phyloP scores from a whole-genome alignment of 495 filamentous ascomycete genomes.

The Neurospora tetrasperma region DNA sequence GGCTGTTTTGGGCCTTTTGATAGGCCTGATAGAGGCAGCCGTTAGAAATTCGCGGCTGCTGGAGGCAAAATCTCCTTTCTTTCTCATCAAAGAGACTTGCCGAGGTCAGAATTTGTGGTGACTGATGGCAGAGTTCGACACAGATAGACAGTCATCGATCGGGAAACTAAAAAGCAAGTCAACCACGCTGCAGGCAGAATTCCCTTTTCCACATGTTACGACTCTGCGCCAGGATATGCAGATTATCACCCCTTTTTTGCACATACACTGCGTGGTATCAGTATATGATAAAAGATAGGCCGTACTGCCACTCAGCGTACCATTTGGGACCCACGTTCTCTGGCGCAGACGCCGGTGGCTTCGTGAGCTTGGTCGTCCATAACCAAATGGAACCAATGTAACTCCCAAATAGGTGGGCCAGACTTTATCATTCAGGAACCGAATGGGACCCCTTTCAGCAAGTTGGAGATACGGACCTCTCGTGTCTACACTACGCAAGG shows the following conservation, averaged over 20 bases:
- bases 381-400: not conserved
- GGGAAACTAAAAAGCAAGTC: not conserved
- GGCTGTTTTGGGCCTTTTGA: not conserved
- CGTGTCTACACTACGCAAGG: not conserved
- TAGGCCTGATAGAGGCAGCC: not conserved
- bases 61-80: not conserved
- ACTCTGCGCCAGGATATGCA: not conserved
- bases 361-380: not conserved
- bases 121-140: not conserved
- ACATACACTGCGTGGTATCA: not conserved
- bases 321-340: not conserved
- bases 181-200: not conserved
- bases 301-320: not conserved
- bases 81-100: not conserved
- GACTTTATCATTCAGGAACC: not conserved
- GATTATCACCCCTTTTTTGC: not conserved
- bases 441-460: not conserved
- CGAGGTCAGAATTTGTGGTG: not conserved
- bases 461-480: not conserved
- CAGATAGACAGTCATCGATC: not conserved
- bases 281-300: not conserved
- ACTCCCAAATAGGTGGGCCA: not conserved
- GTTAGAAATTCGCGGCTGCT: not conserved
- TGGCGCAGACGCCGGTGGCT: not conserved
- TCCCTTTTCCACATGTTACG: not conserved